Conservation (phyloP, 176 grass and related monocot species). For the Hordeum vulgare region DNA sequence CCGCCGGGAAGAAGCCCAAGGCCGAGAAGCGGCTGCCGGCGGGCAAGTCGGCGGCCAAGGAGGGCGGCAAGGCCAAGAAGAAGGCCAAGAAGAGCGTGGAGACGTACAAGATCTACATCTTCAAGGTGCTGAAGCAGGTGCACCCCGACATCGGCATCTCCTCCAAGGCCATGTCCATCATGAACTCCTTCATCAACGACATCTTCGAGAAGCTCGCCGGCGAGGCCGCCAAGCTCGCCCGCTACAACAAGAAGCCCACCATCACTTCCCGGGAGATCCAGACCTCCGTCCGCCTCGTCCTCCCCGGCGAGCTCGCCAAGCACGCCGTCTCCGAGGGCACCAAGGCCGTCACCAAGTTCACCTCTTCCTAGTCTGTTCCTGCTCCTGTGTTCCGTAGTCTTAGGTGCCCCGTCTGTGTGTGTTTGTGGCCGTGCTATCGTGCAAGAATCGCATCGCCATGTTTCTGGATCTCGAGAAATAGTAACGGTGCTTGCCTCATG, state of each 20-base stretch:
- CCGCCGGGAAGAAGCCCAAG: neutral
- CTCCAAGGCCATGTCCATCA: conserved; percentile 84
- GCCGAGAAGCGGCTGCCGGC: neutral
- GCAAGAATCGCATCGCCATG: neutral
- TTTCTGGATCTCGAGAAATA: neutral
- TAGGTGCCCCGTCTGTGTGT: neutral
- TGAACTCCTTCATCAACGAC: conserved; percentile 94
- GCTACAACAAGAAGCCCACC: conserved; percentile 66
- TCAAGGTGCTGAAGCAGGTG: conserved; percentile 78
- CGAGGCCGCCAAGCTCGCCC: conserved; percentile 36
- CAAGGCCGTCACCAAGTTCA: conserved; percentile 63
- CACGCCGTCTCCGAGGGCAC: conserved; percentile 59
- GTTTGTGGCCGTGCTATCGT: neutral
- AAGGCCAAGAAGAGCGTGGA: conserved; percentile 36
- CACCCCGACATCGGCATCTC: conserved; percentile 71
- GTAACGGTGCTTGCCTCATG: neutral
- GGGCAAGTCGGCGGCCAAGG: neutral
- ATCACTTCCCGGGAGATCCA: conserved; percentile 59
- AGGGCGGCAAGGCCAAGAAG: neutral
- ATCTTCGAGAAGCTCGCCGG: conserved; percentile 78
- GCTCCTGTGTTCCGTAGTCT: neutral
- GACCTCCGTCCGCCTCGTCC: conserved; percentile 55
- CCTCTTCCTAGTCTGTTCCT: neutral
- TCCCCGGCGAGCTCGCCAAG: conserved; percentile 60
- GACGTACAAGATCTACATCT: conserved; percentile 85